Conservation (phyloP, 2,329 filamentous ascomycete genomes). For the Decorospora gaudefroyi region DNA sequence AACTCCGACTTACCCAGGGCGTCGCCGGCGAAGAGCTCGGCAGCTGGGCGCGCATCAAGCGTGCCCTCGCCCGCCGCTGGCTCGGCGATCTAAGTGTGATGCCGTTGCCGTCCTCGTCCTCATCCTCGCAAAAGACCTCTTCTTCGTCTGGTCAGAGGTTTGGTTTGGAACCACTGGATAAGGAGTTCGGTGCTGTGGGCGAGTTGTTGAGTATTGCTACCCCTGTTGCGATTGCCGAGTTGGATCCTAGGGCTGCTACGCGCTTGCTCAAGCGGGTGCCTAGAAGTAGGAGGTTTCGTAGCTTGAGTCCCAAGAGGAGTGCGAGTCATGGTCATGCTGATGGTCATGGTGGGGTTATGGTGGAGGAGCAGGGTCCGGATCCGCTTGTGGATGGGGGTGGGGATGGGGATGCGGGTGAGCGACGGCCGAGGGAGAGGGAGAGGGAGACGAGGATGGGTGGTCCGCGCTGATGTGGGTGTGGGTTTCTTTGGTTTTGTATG, state of each 20-base stretch:
- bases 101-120: constrained; percentile 9
- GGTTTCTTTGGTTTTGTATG: too few species aligned
- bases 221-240: constrained; percentile 45
- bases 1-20: constrained; percentile 44
- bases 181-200: constrained; percentile 37
- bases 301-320: constrained; percentile 42
- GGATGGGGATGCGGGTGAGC: background rate
- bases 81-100: constrained; percentile 43
- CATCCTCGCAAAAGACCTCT: background rate
- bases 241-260: constrained; percentile 44
- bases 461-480: too few species aligned
- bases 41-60: constrained; percentile 47
- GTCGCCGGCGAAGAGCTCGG: constrained; percentile 49
- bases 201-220: constrained; percentile 44
- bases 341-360: constrained; percentile 47
- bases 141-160: background rate
- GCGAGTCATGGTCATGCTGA: constrained; percentile 20
- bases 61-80: constrained; percentile 50
- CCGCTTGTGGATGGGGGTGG: too few species aligned
- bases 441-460: background rate
- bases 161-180: constrained; percentile 1
- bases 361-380: constrained; percentile 50
- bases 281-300: constrained; percentile 32
- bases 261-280: constrained; percentile 27
- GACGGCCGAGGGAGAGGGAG: background rate